Conservation (phyloP, 495 filamentous ascomycete species). For the Copromyces sp. region DNA sequence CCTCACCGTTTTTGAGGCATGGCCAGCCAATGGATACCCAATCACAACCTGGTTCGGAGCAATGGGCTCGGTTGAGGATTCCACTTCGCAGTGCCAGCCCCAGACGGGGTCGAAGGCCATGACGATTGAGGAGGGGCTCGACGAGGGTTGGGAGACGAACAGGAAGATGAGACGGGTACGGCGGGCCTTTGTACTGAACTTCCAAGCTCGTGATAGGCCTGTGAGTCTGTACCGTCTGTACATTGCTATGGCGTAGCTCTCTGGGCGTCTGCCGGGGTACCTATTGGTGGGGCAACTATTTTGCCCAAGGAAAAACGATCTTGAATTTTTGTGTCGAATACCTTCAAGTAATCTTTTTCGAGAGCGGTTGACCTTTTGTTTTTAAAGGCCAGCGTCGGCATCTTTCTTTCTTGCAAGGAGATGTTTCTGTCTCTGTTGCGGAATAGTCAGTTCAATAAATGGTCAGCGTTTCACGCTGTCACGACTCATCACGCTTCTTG, state of each 20-base stretch:
- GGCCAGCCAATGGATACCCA: not conserved
- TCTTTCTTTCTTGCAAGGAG: not conserved
- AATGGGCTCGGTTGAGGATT: not conserved
- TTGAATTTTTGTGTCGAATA: not conserved
- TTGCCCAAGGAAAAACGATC: not conserved
- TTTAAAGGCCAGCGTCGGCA: not conserved
- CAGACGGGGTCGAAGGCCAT: not conserved
- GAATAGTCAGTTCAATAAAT: not conserved
- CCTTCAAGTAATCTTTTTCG: not conserved
- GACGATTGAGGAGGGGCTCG: not conserved
- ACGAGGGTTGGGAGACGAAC: not conserved
- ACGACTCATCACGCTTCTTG: not conserved
- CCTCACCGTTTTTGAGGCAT: not conserved
- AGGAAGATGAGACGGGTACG: not conserved
- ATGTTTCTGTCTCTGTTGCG: not conserved
- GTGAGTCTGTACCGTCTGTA: not conserved
- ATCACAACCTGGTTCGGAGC: not conserved
- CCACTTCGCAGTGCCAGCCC: not conserved
- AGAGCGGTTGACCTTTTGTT: not conserved
- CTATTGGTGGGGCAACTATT: not conserved
- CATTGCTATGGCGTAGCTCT: not conserved
- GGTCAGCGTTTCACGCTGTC: not conserved
- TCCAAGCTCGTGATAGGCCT: not conserved
- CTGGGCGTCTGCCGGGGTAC: not conserved
- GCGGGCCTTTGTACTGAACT: not conserved